These are phyloP conservation scores for Chlamydomonas sphaeroides DNA, from an alignment of 139 green algal genomes.

Conservation along the genomic window DNA sequence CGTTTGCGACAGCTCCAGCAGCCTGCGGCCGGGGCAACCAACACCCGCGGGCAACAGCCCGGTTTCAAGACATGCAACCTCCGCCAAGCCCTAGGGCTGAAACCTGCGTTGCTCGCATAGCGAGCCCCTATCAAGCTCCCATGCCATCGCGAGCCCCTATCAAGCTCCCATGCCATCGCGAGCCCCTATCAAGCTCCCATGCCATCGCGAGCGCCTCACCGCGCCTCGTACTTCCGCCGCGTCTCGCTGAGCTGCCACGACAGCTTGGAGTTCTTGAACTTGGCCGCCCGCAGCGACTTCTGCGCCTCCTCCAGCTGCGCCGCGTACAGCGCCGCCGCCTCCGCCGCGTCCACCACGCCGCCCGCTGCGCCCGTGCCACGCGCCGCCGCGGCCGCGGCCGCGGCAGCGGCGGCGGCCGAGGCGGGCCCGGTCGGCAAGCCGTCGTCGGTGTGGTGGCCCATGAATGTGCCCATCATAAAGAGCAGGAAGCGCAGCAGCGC, in stretches of 20 bases:
- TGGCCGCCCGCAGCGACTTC: conserved; percentile 4
- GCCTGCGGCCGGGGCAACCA: too few relatives aligned
- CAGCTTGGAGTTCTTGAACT: conserved; percentile 21
- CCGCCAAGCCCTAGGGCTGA: too few relatives aligned
- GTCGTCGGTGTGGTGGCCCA: not conserved
- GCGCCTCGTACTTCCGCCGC: conserved; percentile 26
- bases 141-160: not conserved
- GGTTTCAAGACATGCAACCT: too few relatives aligned
- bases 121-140: too few relatives aligned
- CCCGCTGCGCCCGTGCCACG: not conserved
- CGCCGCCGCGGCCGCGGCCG: not conserved
- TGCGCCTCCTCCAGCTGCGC: conserved; percentile 8
- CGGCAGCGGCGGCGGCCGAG: not conserved
- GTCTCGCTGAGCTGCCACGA: conserved; percentile 28
- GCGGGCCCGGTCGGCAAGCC: not conserved
- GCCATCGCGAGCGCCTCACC: too few relatives aligned
- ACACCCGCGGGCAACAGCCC: too few relatives aligned
- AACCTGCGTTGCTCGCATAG: too few relatives aligned
- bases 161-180: not conserved
- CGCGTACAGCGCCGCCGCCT: not conserved
- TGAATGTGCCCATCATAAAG: conserved; percentile 35
- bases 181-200: not conserved
- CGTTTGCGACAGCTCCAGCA: conserved; percentile 1
- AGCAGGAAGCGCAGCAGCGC: conserved; percentile 25
- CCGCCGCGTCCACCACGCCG: not conserved